Evolutionary conservation across 1,139 yeast species (phyloP).

Genomic region (Geotrichum fermentans): DNA sequence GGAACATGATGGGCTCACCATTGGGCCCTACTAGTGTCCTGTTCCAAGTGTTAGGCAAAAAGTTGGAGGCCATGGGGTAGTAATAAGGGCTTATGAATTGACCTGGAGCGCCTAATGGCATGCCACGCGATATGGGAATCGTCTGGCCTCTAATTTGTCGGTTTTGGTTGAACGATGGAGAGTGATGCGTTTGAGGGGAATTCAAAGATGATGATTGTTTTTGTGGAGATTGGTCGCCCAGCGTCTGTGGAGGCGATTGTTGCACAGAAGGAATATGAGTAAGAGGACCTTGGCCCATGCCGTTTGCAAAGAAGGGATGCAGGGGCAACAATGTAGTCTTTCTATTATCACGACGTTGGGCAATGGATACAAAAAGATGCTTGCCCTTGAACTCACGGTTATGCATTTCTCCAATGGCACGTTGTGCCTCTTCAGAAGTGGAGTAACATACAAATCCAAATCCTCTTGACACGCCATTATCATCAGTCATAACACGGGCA

Average conservation of each 20-base stretch:
- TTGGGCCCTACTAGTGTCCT: constrained; percentile 4
- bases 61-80: constrained; percentile 1
- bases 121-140: not conserved
- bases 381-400: constrained; percentile 81
- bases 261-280: constrained; percentile 47
- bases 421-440: constrained; percentile 86
- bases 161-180: constrained; percentile 4
- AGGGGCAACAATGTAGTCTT: constrained; percentile 31
- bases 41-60: constrained; percentile 4
- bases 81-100: not conserved
- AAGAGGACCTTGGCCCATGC: constrained; percentile 48
- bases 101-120: constrained; percentile 2
- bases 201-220: not conserved
- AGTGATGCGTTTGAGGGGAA: constrained; percentile 6
- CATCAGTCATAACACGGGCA: constrained; percentile 87
- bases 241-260: not conserved
- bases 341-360: constrained; percentile 88
- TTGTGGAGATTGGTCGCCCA: not conserved
- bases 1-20: constrained; percentile 2
- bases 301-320: constrained; percentile 14
- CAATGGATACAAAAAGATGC: constrained; percentile 88
- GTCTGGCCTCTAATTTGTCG: not conserved
- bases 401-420: constrained; percentile 89
- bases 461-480: constrained; percentile 81
- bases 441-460: constrained; percentile 95